phyloP scores from a whole-genome alignment of 148 eudicot genomes.

The Rhododendron griersonianum region DNA sequence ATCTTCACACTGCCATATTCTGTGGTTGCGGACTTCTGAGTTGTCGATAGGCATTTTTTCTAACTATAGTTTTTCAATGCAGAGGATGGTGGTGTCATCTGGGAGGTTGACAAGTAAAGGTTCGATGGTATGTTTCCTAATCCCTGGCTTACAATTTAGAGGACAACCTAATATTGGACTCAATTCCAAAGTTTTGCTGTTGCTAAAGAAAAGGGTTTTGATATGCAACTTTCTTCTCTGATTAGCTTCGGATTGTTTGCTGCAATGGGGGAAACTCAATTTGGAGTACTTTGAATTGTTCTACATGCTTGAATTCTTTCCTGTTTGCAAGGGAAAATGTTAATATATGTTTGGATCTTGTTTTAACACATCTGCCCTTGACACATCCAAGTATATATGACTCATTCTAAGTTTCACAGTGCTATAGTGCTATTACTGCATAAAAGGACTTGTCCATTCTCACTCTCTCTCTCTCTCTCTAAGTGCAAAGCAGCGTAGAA shows the following conservation, averaged over 20 bases:
- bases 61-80: background rate
- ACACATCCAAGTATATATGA: background rate
- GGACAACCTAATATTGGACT: no score
- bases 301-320: background rate
- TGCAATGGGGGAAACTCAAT: background rate
- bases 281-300: background rate
- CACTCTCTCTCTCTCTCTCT: no score
- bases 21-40: background rate
- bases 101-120: slow-evolving; percentile 4
- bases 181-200: no score
- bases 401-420: background rate
- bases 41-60: background rate
- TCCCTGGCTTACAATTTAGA: background rate
- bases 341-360: background rate
- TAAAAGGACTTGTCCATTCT: no score
- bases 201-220: accelerated
- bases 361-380: background rate
- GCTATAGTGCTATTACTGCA: no score
- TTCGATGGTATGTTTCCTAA: background rate
- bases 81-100: slow-evolving; percentile 3
- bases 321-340: no score
- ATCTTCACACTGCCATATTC: background rate
- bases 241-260: no score
- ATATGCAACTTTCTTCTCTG: no score
- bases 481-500: no score